These are phyloP conservation scores for Hortaea sp. DNA, from an alignment of 2,329 filamentous ascomycete genomes.

Conservation along the genomic window DNA sequence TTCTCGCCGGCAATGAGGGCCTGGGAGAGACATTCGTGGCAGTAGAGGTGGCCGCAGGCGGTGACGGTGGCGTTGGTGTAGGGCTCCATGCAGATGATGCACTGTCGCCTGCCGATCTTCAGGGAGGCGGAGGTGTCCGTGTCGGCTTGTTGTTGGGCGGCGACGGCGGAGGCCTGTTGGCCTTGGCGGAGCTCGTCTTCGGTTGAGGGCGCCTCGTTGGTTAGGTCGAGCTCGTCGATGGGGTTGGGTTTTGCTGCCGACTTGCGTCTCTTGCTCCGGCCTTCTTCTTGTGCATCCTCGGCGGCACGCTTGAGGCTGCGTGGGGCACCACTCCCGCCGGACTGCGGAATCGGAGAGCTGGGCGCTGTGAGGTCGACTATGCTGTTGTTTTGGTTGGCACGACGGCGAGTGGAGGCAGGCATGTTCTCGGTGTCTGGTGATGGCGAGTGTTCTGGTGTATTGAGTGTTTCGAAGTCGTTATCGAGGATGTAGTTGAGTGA, in stretches of 20 bases:
- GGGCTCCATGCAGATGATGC: slow-evolving; percentile 55
- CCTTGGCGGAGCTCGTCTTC: slow-evolving; percentile 27
- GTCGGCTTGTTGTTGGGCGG: slow-evolving; percentile 15
- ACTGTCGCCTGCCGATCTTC: slow-evolving; percentile 41
- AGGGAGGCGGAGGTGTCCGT: slow-evolving; percentile 15
- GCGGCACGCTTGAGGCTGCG: slow-evolving; percentile 4
- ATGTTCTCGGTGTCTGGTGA: background rate
- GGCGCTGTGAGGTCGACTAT: slow-evolving; percentile 7
- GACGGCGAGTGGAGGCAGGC: background rate
- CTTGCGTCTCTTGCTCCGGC: background rate
- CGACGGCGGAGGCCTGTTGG: slow-evolving; percentile 16
- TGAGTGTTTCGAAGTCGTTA: slow-evolving; percentile 5
- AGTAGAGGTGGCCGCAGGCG: slow-evolving; percentile 53
- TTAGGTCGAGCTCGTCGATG: slow-evolving; percentile 8
- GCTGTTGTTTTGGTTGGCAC: background rate
- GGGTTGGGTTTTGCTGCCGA: background rate
- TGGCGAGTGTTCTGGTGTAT: background rate
- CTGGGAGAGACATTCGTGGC: slow-evolving; percentile 52
- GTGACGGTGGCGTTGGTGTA: slow-evolving; percentile 51
- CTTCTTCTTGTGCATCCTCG: background rate
- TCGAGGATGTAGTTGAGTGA: slow-evolving; percentile 5
- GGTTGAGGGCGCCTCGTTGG: slow-evolving; percentile 9
- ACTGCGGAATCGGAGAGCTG: background rate
- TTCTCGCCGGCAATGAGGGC: slow-evolving; percentile 48
- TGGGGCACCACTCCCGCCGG: background rate